phyloP scores from a whole-genome alignment of 2,329 filamentous ascomycete genomes.

The Colletotrichum sp. region DNA sequence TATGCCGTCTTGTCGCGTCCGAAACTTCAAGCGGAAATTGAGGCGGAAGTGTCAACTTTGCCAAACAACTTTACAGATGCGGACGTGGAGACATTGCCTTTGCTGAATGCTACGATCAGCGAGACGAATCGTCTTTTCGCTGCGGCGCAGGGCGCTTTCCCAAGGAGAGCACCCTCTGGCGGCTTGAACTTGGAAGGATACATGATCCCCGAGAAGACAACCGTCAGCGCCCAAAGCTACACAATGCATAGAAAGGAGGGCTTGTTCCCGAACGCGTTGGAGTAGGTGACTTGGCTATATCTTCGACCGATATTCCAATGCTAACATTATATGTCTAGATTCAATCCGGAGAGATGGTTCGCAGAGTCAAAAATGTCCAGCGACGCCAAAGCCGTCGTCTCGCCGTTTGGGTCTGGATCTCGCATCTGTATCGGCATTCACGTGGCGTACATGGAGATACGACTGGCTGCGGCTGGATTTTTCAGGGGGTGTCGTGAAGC shows the following conservation, averaged over 20 bases:
- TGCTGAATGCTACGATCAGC: constrained; percentile 45
- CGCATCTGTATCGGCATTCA: constrained; percentile 60
- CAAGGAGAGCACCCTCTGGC: constrained; percentile 40
- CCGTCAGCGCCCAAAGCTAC: constrained; percentile 47
- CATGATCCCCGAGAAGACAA: constrained; percentile 41
- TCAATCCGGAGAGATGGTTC: not conserved
- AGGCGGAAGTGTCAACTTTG: constrained; percentile 33
- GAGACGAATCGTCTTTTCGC: constrained; percentile 50
- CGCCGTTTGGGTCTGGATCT: constrained; percentile 58
- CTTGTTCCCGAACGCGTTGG: constrained; percentile 45
- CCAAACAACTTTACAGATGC: constrained; percentile 29
- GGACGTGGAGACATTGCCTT: constrained; percentile 38
- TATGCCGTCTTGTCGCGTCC: constrained; percentile 40
- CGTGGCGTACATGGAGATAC: constrained; percentile 60
- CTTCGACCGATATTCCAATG: not conserved
- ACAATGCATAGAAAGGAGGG: constrained; percentile 47
- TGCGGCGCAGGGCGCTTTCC: constrained; percentile 42
- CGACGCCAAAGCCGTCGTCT: constrained; percentile 51
- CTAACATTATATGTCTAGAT: not conserved
- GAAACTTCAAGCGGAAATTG: constrained; percentile 31
- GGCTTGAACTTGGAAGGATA: constrained; percentile 43
- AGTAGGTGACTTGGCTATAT: not conserved
- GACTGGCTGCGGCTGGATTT: constrained; percentile 55
- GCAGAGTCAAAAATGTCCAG: constrained; percentile 22
- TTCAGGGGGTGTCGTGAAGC: constrained; percentile 50